Conservation (phyloP, 2,329 filamentous ascomycete genomes). For the Exophiala xenobiotica region DNA sequence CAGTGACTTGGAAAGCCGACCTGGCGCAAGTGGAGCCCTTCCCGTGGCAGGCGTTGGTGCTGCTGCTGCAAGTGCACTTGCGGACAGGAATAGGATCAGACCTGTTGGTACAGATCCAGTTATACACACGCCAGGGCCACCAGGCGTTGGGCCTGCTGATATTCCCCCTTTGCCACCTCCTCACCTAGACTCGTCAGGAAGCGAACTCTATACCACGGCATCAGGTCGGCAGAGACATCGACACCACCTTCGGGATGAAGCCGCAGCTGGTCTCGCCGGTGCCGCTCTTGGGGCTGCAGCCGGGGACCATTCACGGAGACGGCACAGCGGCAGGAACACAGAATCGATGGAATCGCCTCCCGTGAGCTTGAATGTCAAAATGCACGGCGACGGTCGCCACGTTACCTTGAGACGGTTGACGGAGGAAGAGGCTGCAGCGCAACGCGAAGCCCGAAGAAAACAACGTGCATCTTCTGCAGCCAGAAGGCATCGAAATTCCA, state of each 20-base stretch:
- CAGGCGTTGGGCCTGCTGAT: slow-evolving; percentile 34
- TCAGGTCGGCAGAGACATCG: slow-evolving; percentile 30
- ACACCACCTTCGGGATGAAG: slow-evolving; percentile 33
- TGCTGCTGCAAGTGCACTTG: slow-evolving; percentile 29
- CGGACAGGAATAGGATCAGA: slow-evolving; percentile 29
- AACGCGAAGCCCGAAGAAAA: slow-evolving; percentile 54
- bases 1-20: slow-evolving; percentile 20
- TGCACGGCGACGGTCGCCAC: slow-evolving; percentile 63
- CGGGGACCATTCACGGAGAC: slow-evolving; percentile 34
- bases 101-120: slow-evolving; percentile 36
- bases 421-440: slow-evolving; percentile 62
- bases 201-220: slow-evolving; percentile 34
- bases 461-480: slow-evolving; percentile 41
- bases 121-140: slow-evolving; percentile 29
- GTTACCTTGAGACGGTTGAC: slow-evolving; percentile 62
- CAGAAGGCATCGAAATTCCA: slow-evolving; percentile 40
- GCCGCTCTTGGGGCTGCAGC: slow-evolving; percentile 34
- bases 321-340: slow-evolving; percentile 38
- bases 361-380: slow-evolving; percentile 64
- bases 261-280: slow-evolving; percentile 36
- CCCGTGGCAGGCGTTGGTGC: slow-evolving; percentile 24
- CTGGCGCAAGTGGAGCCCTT: slow-evolving; percentile 21
- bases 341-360: slow-evolving; percentile 56
- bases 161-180: slow-evolving; percentile 43
- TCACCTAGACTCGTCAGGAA: slow-evolving; percentile 41